These are phyloP conservation scores for Fusarium torreyae DNA, from an alignment of 2,329 filamentous ascomycete species.

Conservation along the genomic window DNA sequence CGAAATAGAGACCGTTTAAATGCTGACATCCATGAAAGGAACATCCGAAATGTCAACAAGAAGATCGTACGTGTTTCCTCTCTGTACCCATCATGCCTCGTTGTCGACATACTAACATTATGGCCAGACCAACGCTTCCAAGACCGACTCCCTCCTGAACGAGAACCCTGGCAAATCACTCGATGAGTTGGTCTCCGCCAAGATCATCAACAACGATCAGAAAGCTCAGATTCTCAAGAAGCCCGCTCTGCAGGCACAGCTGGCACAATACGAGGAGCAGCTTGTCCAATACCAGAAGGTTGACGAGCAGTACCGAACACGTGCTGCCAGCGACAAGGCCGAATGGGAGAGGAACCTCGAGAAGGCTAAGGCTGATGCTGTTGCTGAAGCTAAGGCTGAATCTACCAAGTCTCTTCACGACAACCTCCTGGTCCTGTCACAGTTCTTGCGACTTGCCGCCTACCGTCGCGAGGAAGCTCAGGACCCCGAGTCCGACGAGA, in stretches of 20 bases:
- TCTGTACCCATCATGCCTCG: constrained; percentile 27
- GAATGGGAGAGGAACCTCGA: constrained; percentile 72
- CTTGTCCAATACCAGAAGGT: constrained; percentile 81
- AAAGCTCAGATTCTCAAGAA: constrained; percentile 84
- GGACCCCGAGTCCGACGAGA: constrained; percentile 77
- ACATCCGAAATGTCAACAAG: constrained; percentile 92
- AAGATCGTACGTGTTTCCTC: constrained; percentile 80
- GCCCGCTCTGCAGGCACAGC: constrained; percentile 77
- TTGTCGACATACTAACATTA: constrained; percentile 38
- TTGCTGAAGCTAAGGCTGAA: constrained; percentile 66
- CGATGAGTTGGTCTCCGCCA: constrained; percentile 78
- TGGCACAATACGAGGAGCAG: constrained; percentile 81
- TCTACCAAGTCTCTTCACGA: constrained; percentile 71
- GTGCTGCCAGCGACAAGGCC: constrained; percentile 71
- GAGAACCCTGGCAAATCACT: constrained; percentile 80
- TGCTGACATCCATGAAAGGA: constrained; percentile 67
- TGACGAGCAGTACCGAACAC: constrained; percentile 78
- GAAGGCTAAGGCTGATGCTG: constrained; percentile 68
- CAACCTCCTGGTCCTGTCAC: constrained; percentile 79
- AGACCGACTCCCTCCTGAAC: constrained; percentile 78
- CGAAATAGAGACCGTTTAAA: background rate
- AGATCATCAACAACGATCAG: constrained; percentile 86
- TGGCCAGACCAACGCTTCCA: constrained; percentile 76
- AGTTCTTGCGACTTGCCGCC: constrained; percentile 85
- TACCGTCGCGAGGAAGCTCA: constrained; percentile 80